A percentile compares a stretch with the other conserved stretches of the same genome.
Evolutionary conservation across 2,329 filamentous ascomycete genomes (phyloP).

Genomic region (Seiridium unicorne): DNA sequence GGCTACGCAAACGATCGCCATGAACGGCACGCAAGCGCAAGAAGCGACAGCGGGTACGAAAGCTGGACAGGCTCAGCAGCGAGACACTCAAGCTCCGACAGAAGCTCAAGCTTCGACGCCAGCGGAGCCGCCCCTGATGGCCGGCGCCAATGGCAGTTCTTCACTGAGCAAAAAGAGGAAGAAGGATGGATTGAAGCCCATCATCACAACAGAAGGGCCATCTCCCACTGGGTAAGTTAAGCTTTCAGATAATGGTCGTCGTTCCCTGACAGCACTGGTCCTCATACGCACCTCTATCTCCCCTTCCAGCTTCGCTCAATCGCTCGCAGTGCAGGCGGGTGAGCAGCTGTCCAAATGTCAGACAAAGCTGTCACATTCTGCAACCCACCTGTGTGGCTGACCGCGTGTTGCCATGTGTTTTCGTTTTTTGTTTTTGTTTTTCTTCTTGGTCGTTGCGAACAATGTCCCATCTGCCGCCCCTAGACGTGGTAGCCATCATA

Average conservation of each 20-base stretch:
- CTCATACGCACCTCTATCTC: not conserved
- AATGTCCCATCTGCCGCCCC: not conserved
- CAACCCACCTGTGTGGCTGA: not conserved
- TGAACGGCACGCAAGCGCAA: conserved; percentile 18
- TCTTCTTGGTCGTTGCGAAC: not conserved
- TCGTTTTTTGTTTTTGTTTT: no score
- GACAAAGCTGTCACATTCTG: not conserved
- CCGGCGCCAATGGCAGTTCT: conserved; percentile 29
- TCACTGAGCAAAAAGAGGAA: conserved; percentile 65
- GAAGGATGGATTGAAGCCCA: conserved; percentile 73
- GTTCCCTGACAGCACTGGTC: not conserved
- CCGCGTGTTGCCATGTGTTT: no score
- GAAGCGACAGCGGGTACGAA: not conserved
- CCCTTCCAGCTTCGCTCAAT: not conserved
- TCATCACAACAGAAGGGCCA: conserved; percentile 67
- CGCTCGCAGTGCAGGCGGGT: not conserved
- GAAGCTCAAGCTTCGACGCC: not conserved
- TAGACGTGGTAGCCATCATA: not conserved
- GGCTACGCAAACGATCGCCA: conserved; percentile 7
- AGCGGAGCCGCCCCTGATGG: conserved; percentile 25
- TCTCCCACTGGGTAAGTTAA: conserved; percentile 29
- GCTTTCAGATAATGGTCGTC: not conserved
- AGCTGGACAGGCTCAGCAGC: not conserved
- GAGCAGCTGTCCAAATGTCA: not conserved
- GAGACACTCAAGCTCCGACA: not conserved